Base-by-base conservation (phyloP, 106 monocot species). In the Amphibolis antarctica region DNA sequence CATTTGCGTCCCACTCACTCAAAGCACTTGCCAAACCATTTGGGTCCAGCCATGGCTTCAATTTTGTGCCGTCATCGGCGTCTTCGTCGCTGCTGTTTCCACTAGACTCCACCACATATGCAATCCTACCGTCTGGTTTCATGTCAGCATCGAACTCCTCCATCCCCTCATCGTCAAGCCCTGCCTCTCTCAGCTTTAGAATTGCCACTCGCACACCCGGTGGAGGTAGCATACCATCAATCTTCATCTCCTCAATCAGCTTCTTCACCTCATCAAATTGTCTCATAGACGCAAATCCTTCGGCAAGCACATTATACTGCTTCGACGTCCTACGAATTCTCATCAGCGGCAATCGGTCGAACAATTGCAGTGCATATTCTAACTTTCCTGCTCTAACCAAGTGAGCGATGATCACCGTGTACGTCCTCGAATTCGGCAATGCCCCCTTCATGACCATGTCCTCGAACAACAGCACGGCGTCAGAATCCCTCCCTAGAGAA, bases 21-120 rank as follows among this genome's bases (percentile, higher is more conserved):
- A 94, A 52, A 20, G 89, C 86, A 25, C 78, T 65, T 0, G 89
- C 86, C 18, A 94, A 60, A 14, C 76, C 81, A 20, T 49, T 63
- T 0, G 94, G 89, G 28, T 94, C 89, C 56, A 94, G 30, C 94
- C 94, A 94, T 15, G 76, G 81, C 69, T 86, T 89, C 71, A 94
- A 62, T 12, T 46, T 64, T 11, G 64, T 64, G 20, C 26, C 53
- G 0, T 57, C 62, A 1, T 63, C 66, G 42, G 66, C 78, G 0
- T 84, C 82, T 0, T 74, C 83, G 7, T 36, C 36, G 36, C 36
- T 36, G 36, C 36, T 36, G 36, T 36, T 36, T 0, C 66, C 74
- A n/a, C 30, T 36, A 12, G 65, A 48, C 3, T 59, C 74, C 9
- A 72, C 72, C 0, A 73, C 75, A 45, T 82, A 89, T n/a, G 61